phyloP scores from a whole-genome alignment of 2,329 filamentous ascomycete genomes.

The Chaetomium sp. region DNA sequence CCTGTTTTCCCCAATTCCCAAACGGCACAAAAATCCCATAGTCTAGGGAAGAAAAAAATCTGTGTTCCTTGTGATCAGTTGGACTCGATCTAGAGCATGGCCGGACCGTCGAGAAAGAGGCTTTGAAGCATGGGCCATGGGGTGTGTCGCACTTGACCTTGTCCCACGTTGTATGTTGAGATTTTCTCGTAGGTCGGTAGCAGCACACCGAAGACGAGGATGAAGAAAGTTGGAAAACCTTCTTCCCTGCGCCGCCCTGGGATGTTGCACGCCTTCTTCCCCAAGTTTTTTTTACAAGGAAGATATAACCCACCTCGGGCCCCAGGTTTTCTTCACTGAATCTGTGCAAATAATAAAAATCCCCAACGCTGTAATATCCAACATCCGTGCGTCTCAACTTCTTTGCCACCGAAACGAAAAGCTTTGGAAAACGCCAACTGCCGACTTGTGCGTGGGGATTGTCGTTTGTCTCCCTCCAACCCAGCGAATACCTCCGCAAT shows the following conservation, averaged over 20 bases:
- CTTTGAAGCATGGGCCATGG: too few relatives aligned
- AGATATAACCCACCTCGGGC: neutral
- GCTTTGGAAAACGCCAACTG: too few relatives aligned
- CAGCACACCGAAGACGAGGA: conserved; percentile 4
- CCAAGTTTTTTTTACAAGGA: too few relatives aligned
- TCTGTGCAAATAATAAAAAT: neutral
- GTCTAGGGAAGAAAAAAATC: conserved; percentile 10
- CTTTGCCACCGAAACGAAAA: too few relatives aligned
- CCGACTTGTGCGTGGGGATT: too few relatives aligned
- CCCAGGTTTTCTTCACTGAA: neutral
- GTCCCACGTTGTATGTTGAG: too few relatives aligned
- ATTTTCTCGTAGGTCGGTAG: too few relatives aligned
- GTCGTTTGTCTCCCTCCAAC: neutral
- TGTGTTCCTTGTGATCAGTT: conserved; percentile 20
- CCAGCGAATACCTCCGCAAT: neutral
- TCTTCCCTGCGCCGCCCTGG: neutral
- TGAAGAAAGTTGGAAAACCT: neutral
- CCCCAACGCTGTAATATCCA: too few relatives aligned
- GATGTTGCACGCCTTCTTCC: neutral
- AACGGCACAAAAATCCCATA: neutral
- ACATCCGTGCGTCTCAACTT: too few relatives aligned
- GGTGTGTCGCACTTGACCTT: too few relatives aligned
- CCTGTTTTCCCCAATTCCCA: too few relatives aligned
- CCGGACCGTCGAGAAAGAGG: neutral
- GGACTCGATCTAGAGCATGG: neutral